These are phyloP conservation scores for Zygosaccharomyces lentus DNA, from an alignment of 805 yeast genomes.

Conservation along the genomic window DNA sequence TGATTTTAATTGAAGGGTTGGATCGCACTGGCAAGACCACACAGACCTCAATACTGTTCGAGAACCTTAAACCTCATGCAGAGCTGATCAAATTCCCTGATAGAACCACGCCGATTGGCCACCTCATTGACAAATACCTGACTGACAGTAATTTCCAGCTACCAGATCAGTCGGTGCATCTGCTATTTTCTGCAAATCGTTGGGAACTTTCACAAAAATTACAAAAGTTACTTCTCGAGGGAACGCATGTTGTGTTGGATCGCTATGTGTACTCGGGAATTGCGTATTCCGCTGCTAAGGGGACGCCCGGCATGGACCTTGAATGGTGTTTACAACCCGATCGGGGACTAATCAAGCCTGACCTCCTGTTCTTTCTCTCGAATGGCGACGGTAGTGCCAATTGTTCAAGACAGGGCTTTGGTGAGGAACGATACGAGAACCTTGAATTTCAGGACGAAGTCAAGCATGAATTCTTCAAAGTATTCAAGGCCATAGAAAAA, in stretches of 20 bases:
- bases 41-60: conserved; percentile 49
- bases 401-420: conserved; percentile 71
- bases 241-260: conserved; percentile 66
- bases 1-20: conserved; percentile 85
- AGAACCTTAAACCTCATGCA: conserved; percentile 34
- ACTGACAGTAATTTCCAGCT: conserved; percentile 46
- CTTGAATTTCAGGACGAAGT: conserved; percentile 71
- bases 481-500: conserved; percentile 38
- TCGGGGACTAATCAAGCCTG: conserved; percentile 81
- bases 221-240: conserved; percentile 41
- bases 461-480: conserved; percentile 49
- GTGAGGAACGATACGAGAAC: conserved; percentile 89
- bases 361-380: conserved; percentile 71
- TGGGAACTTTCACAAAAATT: conserved; percentile 74
- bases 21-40: conserved; percentile 95
- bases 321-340: conserved; percentile 85
- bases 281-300: conserved; percentile 85
- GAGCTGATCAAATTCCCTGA: conserved; percentile 79
- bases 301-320: conserved; percentile 44
- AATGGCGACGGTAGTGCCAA: conserved; percentile 39
- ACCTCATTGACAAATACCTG: conserved; percentile 69
- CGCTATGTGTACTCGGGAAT: conserved; percentile 90
- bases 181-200: conserved; percentile 86
- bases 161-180: conserved; percentile 78
- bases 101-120: conserved; percentile 76